These are phyloP conservation scores for Saccharomycopsis crataegensis DNA, from an alignment of 1,139 yeast species.

Conservation along the genomic window DNA sequence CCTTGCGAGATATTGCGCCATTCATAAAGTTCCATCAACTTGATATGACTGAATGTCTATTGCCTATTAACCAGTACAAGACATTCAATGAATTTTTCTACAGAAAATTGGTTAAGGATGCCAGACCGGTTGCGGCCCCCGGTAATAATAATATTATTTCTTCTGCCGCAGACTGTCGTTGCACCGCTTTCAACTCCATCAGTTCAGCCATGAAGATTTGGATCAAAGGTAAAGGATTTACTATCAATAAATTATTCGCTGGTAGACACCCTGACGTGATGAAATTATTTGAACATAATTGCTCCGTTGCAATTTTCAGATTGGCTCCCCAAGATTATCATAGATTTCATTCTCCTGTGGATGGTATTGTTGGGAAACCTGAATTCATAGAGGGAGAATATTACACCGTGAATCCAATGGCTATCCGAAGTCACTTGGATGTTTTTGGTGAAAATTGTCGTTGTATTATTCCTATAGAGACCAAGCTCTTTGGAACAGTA, in stretches of 20 bases:
- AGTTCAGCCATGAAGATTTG: slow-evolving; percentile 68
- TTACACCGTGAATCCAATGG: slow-evolving; percentile 97
- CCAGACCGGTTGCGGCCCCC: slow-evolving; percentile 62
- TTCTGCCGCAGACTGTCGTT: slow-evolving; percentile 87
- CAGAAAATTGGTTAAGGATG: slow-evolving; percentile 62
- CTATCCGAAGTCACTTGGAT: slow-evolving; percentile 77
- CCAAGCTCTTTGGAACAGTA: slow-evolving; percentile 68
- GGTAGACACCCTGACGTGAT: slow-evolving; percentile 40
- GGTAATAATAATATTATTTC: slow-evolving; percentile 43
- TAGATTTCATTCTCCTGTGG: slow-evolving; percentile 83
- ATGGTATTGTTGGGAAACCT: slow-evolving; percentile 62
- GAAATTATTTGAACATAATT: slow-evolving; percentile 35
- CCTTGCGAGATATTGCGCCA: slow-evolving; percentile 60
- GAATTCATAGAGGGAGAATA: slow-evolving; percentile 77
- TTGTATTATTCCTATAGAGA: slow-evolving; percentile 66
- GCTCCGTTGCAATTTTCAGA: slow-evolving; percentile 72
- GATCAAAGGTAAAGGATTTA: slow-evolving; percentile 84
- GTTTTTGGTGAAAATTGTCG: slow-evolving; percentile 91
- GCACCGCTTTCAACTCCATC: slow-evolving; percentile 61
- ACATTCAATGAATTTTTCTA: slow-evolving; percentile 90
- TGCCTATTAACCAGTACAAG: slow-evolving; percentile 43
- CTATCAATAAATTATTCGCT: slow-evolving; percentile 56
- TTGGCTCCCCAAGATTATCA: slow-evolving; percentile 97
- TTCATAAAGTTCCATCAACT: slow-evolving; percentile 78
- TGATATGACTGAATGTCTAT: slow-evolving; percentile 61